These are phyloP conservation scores for Jacaranda copaia DNA, from an alignment of 257 asterid genomes.

Conservation along the genomic window DNA sequence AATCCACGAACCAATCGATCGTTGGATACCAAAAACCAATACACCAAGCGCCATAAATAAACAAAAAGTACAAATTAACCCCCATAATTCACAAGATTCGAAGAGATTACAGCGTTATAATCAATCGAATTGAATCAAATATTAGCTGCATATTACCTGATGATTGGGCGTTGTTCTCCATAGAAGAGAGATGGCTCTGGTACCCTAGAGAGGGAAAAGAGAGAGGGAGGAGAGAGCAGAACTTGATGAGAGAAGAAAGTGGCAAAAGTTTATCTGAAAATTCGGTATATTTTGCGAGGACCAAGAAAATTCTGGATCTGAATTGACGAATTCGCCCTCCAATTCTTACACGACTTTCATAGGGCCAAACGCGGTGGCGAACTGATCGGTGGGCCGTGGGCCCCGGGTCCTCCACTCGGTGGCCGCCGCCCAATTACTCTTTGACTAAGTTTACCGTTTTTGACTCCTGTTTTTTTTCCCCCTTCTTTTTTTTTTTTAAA, in stretches of 20 bases:
- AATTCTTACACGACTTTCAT: constrained; percentile 16
- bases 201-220: constrained; percentile 40
- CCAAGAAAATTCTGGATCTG: constrained; percentile 33
- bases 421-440: neutral
- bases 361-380: constrained; percentile 36
- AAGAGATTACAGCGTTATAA: neutral
- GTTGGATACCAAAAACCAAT: constrained; percentile 5
- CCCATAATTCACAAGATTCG: constrained; percentile 8
- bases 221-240: constrained; percentile 19
- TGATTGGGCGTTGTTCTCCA: constrained; percentile 53
- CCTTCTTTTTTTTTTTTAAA: neutral
- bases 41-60: constrained; percentile 19
- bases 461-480: too few species aligned
- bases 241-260: constrained; percentile 30
- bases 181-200: constrained; percentile 35
- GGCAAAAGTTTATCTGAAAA: constrained; percentile 39
- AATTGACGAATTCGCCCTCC: constrained; percentile 47
- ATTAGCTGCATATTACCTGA: constrained; percentile 46
- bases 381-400: constrained; percentile 29
- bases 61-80: neutral
- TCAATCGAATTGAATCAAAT: neutral
- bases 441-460: neutral
- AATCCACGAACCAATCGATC: constrained; percentile 16
- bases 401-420: neutral
- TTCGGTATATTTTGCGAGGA: constrained; percentile 23